Base-by-base conservation (phyloP, 2,329 filamentous ascomycete species). In the Ophiostoma tasmaniense region DNA sequence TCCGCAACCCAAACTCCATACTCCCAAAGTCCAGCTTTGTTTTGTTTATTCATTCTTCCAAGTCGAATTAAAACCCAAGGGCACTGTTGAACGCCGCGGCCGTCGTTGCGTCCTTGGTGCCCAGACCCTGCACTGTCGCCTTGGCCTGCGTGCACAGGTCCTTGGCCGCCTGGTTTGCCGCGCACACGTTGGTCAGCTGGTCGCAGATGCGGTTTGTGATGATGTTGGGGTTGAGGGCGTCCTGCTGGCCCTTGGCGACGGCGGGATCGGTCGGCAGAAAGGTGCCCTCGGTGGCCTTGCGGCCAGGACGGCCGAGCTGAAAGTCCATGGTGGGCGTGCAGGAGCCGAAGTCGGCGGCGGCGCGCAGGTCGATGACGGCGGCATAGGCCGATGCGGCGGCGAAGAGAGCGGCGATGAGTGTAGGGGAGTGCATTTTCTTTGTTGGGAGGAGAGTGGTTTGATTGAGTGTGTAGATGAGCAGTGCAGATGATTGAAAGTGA, bases 181-280 rank as follows among this genome's bases (percentile, higher is more conserved):
- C 79, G 78, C 88, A 90, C 52, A 88, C 85, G 78, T 89, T 90
- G 75, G 78, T 83, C 70, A 90, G 82, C 79, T 90, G 87, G 77
- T 90, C 87, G 78, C 86, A 88, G 77, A 90, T 87, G 71, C 87
- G 84, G 82, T 89, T 90, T 76, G 87, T 89, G 81, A 90, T 90
- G 81, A 90, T 90, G 80, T 86, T 85, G 70, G 87, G 88, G 84
- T 90, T 90, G 62, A 90, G 81, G 13, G 88, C 87, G 75, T 90
- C 88, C 74, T 86, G 79, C 78, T 90, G 88, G 65, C 85, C 85
- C 74, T 86, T 79, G 72, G 85, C 83, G 68, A 89, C 83, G 22
- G 84, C 78, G 14, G 85, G 79, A 75, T 90, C 88, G 64, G 83
- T 83, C 65, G 89, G 84, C 76, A 89, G 85, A 84, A 90, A 91